Evolutionary conservation across 2,329 filamentous ascomycete species (phyloP), one percentile per base, ranked within the genome.

Genomic region (Seiridium unicorne): DNA sequence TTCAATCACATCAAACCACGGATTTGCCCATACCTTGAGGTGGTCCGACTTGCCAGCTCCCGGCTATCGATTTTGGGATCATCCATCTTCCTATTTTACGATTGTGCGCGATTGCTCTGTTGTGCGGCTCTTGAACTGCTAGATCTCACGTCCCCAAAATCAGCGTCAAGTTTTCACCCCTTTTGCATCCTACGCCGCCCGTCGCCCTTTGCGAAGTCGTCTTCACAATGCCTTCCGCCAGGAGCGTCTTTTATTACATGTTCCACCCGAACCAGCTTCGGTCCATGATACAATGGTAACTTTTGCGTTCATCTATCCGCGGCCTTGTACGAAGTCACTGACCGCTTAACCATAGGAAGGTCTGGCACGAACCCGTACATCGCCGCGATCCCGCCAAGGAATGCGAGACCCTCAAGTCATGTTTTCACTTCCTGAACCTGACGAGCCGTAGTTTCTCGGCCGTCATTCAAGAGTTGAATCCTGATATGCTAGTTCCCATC

Each of bases 341-440:
- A 51, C 48, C n/a, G 38, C 44, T 35, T 62, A 54, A 71, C 13
- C 34, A 38, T 36, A 97, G 93, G 93, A 97, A 96, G 80, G 80
- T 96, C 68, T 98, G 93, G 93, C 95, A 98, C 79, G 92, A 96
- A 65, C 90, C 95, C 10, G 92, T 97, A 26, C 92, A 98, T 80
- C 85, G 84, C 72, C 91, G 94, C 72, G 85, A 97, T 71, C 83
- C 86, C 64, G 81, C 82, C 62, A 91, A 91, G 66, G 95, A 98
- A 77, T 82, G 87, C 35, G 79, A 83, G 58, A 89, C 89, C 13
- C 84, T 96, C 63, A 85, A 86, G 74, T 83, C 87, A 81, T 98
- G 95, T 81, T 98, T 96, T 80, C 80, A 90, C 65, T 92, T 90
- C 75, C 86, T 99, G 65, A 83, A 94, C 69, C 66, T 90, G 80